phyloP scores from a whole-genome alignment of 192 early-diverging fungal species.

The Mortierella claussenii region DNA sequence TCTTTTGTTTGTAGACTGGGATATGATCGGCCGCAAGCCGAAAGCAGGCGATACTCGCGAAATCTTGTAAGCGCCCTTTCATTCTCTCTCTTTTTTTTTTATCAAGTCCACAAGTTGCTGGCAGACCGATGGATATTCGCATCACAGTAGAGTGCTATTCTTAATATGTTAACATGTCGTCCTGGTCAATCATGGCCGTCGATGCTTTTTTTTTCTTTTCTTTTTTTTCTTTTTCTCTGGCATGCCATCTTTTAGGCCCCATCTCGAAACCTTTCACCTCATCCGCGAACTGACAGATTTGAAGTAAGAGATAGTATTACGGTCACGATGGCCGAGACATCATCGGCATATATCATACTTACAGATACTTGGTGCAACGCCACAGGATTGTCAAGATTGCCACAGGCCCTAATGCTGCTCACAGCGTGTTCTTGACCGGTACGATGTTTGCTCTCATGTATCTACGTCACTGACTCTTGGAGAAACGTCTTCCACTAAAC shows the following conservation, averaged over 20 bases:
- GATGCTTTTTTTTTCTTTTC: not conserved
- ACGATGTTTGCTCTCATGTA: no score
- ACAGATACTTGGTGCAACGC: no score
- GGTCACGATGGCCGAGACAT: no score
- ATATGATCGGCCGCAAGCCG: slow-evolving; percentile 52
- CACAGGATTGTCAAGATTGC: slow-evolving; percentile 49
- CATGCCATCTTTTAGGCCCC: slow-evolving; percentile 15
- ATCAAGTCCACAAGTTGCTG: no score
- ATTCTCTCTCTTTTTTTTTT: not conserved
- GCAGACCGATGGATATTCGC: no score
- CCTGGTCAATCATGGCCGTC: no score
- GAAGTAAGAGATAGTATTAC: slow-evolving; percentile 31
- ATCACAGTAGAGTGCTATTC: no score
- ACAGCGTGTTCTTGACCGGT: slow-evolving; percentile 56
- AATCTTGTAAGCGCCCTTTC: slow-evolving; percentile 13
- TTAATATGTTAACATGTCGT: no score
- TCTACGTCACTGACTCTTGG: no score
- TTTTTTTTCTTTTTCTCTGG: not conserved
- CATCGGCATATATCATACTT: no score
- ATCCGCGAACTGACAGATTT: slow-evolving; percentile 58
- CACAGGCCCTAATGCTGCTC: slow-evolving; percentile 53
- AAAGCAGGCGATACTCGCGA: slow-evolving; percentile 46
- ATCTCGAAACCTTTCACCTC: slow-evolving; percentile 54
- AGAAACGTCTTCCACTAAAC: not conserved
- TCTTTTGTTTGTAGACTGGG: slow-evolving; percentile 35